Base-by-base conservation (phyloP, 352 stramenopile species). In the Globisporangium heterothallicum region DNA sequence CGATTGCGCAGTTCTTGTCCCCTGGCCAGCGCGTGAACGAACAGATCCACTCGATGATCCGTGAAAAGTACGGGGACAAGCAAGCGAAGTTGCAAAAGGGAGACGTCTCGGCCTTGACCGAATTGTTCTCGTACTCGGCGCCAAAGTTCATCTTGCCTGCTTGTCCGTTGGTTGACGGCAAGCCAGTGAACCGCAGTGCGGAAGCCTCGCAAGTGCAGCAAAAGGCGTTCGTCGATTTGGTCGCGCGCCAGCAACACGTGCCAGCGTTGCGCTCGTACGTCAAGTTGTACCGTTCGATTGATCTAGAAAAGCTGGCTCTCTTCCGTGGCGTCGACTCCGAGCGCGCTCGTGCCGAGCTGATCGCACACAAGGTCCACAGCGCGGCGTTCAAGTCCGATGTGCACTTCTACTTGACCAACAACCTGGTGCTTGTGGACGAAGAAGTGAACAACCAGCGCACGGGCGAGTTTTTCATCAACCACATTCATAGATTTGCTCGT, bases 281-380 rank as follows among this genome's bases (percentile, higher is more conserved):
- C 62, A 97, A 97, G 62, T 74, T 99, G 6, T 99, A 99, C 75
- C 97, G 92, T 6, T 97, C 92, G 42, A 97, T 99, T 65, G 78
- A 84, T 35, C 66, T 98, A 30, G 82, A 80, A 34, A 99, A 99
- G 74, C 78, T 99, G 22, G 89, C 89, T 18, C 72, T 74, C 35
- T 98, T 98, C 74, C 81, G 81, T 29, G 84, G 79, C 46, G 70
- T 94, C 46, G 80, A 89, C 36, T 59, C 78, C 1, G 82, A 89
- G 56, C 59, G 68, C 12, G 74, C 83, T 29, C 80, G 80, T 38
- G 70, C 73, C 9, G 82, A 94, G 65, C 66, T 91, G n/a, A 85
- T 94, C 62, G 69, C 79, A 21, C 66, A 89, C 53, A 92, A 94
- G 67, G 66, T 86, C 38, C 70, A 89, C 46, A 70, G 65, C 55